A percentile compares a stretch with the other conserved stretches of the same genome.
Conservation (phyloP, 768 basidiomycete genomes). For the Exidia glandulosa region DNA sequence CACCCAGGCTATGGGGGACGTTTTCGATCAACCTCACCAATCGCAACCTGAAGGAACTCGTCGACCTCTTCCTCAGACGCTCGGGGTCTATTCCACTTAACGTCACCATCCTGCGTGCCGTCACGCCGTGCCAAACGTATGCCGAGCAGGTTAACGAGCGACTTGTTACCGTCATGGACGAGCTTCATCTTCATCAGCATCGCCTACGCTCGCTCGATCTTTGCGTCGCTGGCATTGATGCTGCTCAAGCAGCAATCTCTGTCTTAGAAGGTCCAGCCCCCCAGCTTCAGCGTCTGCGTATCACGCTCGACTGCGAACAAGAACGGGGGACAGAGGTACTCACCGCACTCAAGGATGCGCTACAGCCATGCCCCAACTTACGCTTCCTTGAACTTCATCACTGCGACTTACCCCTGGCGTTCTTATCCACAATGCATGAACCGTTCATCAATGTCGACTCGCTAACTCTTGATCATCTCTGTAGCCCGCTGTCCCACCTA, state of each 20-base stretch:
- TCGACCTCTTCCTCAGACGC: neutral
- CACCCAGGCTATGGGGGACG: neutral
- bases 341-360: neutral
- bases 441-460: neutral
- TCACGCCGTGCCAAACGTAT: neutral
- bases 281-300: neutral
- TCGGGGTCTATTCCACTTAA: neutral
- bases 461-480: neutral
- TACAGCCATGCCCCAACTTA: neutral
- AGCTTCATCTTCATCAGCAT: neutral
- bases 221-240: neutral
- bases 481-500: neutral
- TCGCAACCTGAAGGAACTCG: neutral
- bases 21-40: neutral
- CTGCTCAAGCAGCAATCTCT: neutral
- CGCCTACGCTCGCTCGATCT: neutral
- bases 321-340: neutral
- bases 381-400: neutral
- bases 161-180: neutral
- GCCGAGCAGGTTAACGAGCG: neutral
- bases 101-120: neutral
- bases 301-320: neutral
- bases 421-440: neutral
- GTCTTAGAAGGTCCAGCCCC: neutral
- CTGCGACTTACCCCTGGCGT: neutral